phyloP scores from a whole-genome alignment of 306 rosid genomes.

The Begonia masoniana region DNA sequence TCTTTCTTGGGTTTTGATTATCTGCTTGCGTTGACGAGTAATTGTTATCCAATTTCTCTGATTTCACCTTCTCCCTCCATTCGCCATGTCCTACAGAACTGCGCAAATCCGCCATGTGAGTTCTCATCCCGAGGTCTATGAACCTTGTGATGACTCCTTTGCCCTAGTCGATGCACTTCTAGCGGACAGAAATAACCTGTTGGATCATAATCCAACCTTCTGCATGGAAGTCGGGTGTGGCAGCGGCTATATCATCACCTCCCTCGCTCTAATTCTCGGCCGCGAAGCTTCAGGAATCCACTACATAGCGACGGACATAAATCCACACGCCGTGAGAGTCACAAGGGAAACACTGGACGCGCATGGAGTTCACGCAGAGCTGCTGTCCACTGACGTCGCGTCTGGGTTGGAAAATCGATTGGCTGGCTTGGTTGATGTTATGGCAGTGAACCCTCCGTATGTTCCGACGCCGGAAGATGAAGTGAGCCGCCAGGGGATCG shows the following conservation, averaged over 20 bases:
- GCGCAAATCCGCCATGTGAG: slow-evolving; percentile 84
- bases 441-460: slow-evolving; percentile 93
- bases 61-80: too few relatives aligned
- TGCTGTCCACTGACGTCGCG: slow-evolving; percentile 63
- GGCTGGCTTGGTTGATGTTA: slow-evolving; percentile 65
- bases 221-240: slow-evolving; percentile 95
- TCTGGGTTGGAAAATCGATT: slow-evolving; percentile 68
- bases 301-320: slow-evolving; percentile 84
- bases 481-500: slow-evolving; percentile 69
- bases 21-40: too few relatives aligned
- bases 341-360: slow-evolving; percentile 66
- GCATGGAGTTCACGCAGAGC: slow-evolving; percentile 79
- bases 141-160: slow-evolving; percentile 93
- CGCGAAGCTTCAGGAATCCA: slow-evolving; percentile 34
- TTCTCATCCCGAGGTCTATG: slow-evolving; percentile 84
- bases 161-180: slow-evolving; percentile 92
- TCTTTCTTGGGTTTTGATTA: too few relatives aligned
- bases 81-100: slow-evolving; percentile 22
- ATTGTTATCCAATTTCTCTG: too few relatives aligned
- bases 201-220: slow-evolving; percentile 50
- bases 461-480: slow-evolving; percentile 96
- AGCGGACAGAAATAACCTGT: slow-evolving; percentile 51
- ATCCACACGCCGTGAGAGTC: slow-evolving; percentile 56
- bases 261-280: slow-evolving; percentile 82
- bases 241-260: slow-evolving; percentile 88